Evolutionary conservation across 1,139 yeast species (phyloP).

Genomic region (Zygosaccharomyces pseudobailii): DNA sequence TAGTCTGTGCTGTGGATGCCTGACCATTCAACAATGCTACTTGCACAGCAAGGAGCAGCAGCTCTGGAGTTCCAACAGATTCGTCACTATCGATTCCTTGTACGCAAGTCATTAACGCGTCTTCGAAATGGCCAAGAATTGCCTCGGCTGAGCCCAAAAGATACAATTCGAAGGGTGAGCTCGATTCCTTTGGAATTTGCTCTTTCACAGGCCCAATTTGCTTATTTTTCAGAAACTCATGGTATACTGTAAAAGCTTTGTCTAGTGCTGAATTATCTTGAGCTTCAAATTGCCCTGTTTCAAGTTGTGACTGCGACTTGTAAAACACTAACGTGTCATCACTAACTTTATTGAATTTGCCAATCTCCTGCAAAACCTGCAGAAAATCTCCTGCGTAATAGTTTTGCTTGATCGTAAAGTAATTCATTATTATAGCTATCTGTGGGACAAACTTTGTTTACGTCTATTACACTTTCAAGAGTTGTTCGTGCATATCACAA

Average conservation of each 20-base stretch:
- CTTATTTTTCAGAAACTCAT: constrained; percentile 17
- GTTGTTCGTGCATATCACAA: background rate
- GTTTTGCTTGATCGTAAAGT: constrained; percentile 31
- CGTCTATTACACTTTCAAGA: background rate
- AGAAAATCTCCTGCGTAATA: constrained; percentile 32
- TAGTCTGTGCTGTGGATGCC: constrained; percentile 22
- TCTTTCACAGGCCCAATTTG: constrained; percentile 18
- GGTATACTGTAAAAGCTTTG: constrained; percentile 21
- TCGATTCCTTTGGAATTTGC: constrained; percentile 12
- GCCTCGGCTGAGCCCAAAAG: constrained; percentile 30
- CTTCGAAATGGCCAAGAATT: constrained; percentile 23
- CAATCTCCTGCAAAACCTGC: constrained; percentile 25
- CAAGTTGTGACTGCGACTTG: constrained; percentile 25
- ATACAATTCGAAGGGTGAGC: constrained; percentile 23
- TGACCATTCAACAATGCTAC: constrained; percentile 26
- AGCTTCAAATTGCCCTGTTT: constrained; percentile 18
- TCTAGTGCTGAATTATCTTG: constrained; percentile 15
- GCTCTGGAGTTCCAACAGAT: constrained; percentile 25
- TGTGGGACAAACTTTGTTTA: background rate
- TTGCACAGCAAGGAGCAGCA: constrained; percentile 31
- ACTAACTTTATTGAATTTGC: constrained; percentile 16
- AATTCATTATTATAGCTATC: constrained; percentile 23
- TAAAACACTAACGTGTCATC: constrained; percentile 30
- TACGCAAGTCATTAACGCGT: constrained; percentile 24
- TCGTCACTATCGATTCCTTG: constrained; percentile 27